Base-by-base conservation (phyloP, 495 filamentous ascomycete genomes). In the Penicillium crystallinum region DNA sequence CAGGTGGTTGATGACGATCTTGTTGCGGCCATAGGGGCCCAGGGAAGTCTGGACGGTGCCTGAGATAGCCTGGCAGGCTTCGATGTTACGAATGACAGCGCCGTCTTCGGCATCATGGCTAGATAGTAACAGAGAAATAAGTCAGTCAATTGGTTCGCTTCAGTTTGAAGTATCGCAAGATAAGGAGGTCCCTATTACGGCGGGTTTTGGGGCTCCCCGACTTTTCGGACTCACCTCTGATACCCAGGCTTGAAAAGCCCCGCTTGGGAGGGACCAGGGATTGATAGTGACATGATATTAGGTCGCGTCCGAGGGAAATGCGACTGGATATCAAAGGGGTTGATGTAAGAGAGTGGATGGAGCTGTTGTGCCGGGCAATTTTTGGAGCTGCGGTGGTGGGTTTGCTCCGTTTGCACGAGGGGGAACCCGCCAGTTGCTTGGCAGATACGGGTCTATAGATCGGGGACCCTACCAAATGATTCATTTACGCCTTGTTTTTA, bases 1-100 rank as follows among this genome's bases (percentile, higher is more conserved):
- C 52, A 99, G 80, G 76, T 99, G 95, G 75, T 97, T 99, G 79
- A 99, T 97, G 76, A 99, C 89, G 70, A 99, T 96, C 78, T 99
- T 99, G 79, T 97, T 99, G 71, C 95, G 89, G 65, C 95, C 95
- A 69, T 93, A 97, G 46, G 95, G 95, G 43, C 95, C 93, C 33
- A 99, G 80, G 41, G 92, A 97, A 43, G 95, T 97, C 76, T 95
- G 89, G 27, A 99, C 95, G 41, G 95, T 99, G 56, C 85, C 84
- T 12, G 95, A 84, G 70, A 99, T 97, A 38, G 95, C 89, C 61
- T 90, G 84, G 77, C 92, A 97, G 69, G 95, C 95, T 71, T 99
- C 95, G 72, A 99, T 97, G 72, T 97, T 99, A 61, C 95, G 89
- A 45, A 97, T 80, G 46, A 99, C 93, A 59, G 95, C 95, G 59